Evolutionary conservation across 176 grass and related monocot species (phyloP), one percentile per base, ranked within the genome.

Genomic region (Pontederia crassipes): DNA sequence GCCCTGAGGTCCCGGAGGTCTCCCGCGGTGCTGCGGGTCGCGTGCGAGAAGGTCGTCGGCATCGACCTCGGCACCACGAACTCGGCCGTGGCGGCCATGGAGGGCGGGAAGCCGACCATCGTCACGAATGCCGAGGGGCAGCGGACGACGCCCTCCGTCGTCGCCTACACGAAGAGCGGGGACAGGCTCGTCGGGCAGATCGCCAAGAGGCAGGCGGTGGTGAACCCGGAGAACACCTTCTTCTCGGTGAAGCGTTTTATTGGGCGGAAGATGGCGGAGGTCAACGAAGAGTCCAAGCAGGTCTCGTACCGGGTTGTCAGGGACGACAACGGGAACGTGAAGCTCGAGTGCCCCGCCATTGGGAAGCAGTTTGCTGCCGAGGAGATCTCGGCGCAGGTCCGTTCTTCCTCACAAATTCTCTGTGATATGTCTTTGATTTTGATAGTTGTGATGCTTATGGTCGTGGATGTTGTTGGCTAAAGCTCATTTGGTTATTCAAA

Each of bases 181-280:
- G 90, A 95, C 65, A 79, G 90, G 1, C 71, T 95, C 4, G 90
- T 95, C 0, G 90, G 90, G 0, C 90, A 89, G 74, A 89, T 95
- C 60, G 90, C 90, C 12, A 95, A 95, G 80, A 56, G 90, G 26
- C 90, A 95, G 75, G 90, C 90, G 49, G 90, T 95, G 26, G 90
- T 95, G 29, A 95, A 95, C 71, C 90, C 90, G 10, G 90, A 95
- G 77, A 95, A 95, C 74, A 95, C 90, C 12, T 95, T 95, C 82
- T 95, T 95, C 79, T 95, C 90, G 8, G 90, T 95, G 70, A 95
- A 95, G 71, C 76, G 90, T 0, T 95, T 95, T 75, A 95, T 95
- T 32, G 90, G 90, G 0, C 83, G 90, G 17, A 95, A 95, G 79
- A 95, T 95, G 90, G 59, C 47, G 13, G 90, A 95, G 74, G 90